Base-by-base conservation (phyloP, 1,139 yeast genomes). In the Geotrichum europaeum region DNA sequence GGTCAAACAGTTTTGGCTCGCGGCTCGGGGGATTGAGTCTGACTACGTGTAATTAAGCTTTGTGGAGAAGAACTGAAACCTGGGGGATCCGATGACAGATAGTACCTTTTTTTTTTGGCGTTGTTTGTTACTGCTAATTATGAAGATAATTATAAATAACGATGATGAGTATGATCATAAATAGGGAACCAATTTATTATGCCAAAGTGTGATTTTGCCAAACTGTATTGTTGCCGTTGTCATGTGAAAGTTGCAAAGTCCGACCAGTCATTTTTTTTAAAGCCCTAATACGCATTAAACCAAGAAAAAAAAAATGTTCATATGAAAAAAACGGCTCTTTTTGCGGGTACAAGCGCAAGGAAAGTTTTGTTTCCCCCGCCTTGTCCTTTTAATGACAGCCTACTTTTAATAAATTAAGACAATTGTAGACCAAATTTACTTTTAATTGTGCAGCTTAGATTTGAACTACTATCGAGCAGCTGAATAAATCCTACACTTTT, bases 1-100 rank as follows among this genome's bases (percentile, higher is more conserved):
- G 0, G 76, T 87, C 22, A 84, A 82, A 65, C 81, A 80, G 61
- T 85, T 85, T 66, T 88, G 96, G 96, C 74, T 85, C 30, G 65
- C 68, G 2, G 70, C 77, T 45, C 72, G 76, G 34, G 79, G 79
- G 1, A 68, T 78, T 47, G 20, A 18, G 15, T 66, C 71, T 12
- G 73, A 72, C 56, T 67, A 71, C 50, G 53, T 57, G 15, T 57
- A 49, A 43, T 10, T 10, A 47, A 18, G 50, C 13, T 13, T 47
- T 47, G 50, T n/a, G 13, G 50, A 47, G 5, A 47, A 2, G 20
- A 20, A 28, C 20, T 1, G 6, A 30, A 43, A 51, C 34, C 28
- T 15, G 25, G 25, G 20, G 36, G 18, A 15, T 25, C 7, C 12
- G 53, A 24, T 30, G 55, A 34, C n/a, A 52, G 30, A 52, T n/a